Conservation (phyloP, 129 eudicot species). For the Smallanthus sonchifolius region DNA sequence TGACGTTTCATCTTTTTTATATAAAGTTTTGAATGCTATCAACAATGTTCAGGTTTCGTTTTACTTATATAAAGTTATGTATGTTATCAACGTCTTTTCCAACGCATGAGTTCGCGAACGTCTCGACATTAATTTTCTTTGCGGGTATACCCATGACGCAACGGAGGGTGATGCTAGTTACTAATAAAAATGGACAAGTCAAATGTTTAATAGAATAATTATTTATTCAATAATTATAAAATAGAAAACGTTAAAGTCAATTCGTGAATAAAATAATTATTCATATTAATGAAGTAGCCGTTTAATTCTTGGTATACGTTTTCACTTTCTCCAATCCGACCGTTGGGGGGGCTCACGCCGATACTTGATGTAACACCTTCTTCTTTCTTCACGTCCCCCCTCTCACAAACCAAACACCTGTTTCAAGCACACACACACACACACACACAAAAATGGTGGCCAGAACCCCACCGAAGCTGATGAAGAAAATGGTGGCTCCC, state of each 20-base stretch:
- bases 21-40: too few species aligned
- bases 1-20: too few species aligned
- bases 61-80: too few species aligned
- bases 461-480: constrained; percentile 82
- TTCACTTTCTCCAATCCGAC: constrained; percentile 23
- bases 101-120: too few species aligned
- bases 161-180: too few species aligned
- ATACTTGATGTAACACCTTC: constrained; percentile 10
- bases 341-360: constrained; percentile 10
- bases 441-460: constrained; percentile 63
- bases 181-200: not conserved
- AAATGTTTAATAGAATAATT: not conserved
- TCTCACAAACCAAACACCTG: not conserved
- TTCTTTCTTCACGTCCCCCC: too few species aligned
- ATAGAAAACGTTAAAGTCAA: constrained; percentile 10
- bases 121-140: too few species aligned
- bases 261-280: not conserved
- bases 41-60: too few species aligned
- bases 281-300: constrained; percentile 14
- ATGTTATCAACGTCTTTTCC: too few species aligned
- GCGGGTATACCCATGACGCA: too few species aligned
- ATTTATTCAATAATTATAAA: not conserved
- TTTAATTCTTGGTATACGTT: constrained; percentile 8
- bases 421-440: constrained; percentile 17
- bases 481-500: constrained; percentile 61